Base-by-base conservation (phyloP, 805 yeast genomes). In the Nakazawaea wyomingensis region DNA sequence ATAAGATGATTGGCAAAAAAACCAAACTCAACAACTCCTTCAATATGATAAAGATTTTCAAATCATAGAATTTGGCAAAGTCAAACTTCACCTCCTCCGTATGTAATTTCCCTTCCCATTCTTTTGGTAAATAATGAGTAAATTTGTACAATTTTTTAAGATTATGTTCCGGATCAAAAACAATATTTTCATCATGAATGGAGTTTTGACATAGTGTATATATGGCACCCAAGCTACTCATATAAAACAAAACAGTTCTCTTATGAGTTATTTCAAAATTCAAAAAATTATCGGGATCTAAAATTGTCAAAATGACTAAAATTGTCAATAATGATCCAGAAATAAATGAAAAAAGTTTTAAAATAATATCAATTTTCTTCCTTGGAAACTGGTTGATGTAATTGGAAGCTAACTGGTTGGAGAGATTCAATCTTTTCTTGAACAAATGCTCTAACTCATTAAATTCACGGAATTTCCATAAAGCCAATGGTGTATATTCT, bases 131-230 rank as follows among this genome's bases (percentile, higher is more conserved):
- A 58, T 87, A 93, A 60, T 93, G 99, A 0, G 99, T 93, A 58
- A 76, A 88, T 53, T 82, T 85, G 0, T 93, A 80, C 27, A 91
- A 88, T 47, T 82, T 80, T 45, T 80, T 66, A 46, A 93, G 60
- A n/a, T 88, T 80, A 1, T 85, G 82, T 54, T 91, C 98, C 0
- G 99, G 97, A 51, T 91, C 96, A 62, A 87, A 91, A n/a, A 86
- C 87, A n/a, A 48, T 44, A 41, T 56, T 62, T 35, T 78, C 83
- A 27, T 74, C 76, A 0, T 86, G 77, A 19, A 84, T 71, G 40
- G 89, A 72, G 38, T 81, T 78, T 41, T 90, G 76, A 10, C 93
- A 77, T 0, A 90, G 68, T 0, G 98, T 96, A 74, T 95, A 85
- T 1, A 89, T 60, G 0, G 96, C 81, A 53, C 98, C 97, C 50